These are phyloP conservation scores for Auriculariales sp. DNA, from an alignment of 768 basidiomycete genomes.

Conservation along the genomic window DNA sequence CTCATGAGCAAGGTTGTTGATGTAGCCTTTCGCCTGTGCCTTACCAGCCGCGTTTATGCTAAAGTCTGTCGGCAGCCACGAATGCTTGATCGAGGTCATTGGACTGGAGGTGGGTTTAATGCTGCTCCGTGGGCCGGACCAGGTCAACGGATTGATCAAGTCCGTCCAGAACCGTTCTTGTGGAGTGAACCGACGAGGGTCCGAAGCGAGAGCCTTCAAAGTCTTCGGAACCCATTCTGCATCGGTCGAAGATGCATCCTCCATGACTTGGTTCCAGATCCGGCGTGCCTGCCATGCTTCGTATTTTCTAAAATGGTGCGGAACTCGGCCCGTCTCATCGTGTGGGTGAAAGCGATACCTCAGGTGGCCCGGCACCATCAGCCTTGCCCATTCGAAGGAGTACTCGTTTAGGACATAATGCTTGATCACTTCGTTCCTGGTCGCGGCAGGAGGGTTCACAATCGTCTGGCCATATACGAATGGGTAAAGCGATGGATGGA, in stretches of 20 bases:
- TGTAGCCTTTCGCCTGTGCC: conserved; percentile 29
- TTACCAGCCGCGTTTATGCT: conserved; percentile 18
- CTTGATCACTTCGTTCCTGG: background rate
- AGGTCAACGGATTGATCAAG: background rate
- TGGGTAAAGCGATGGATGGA: conserved; percentile 14
- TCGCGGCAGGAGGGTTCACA: conserved; percentile 14
- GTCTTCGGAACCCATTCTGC: background rate
- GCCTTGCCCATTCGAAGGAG: background rate
- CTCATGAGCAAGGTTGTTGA: conserved; percentile 35
- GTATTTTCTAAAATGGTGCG: background rate
- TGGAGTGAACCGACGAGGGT: background rate
- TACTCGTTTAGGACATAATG: background rate
- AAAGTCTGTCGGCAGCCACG: conserved; percentile 31
- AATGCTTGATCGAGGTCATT: too few relatives aligned
- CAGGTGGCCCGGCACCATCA: too few relatives aligned
- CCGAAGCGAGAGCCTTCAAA: background rate
- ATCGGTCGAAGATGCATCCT: background rate
- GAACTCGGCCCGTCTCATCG: background rate
- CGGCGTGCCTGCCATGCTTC: background rate
- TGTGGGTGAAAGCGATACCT: background rate
- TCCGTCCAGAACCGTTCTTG: background rate
- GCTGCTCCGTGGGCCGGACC: too few relatives aligned
- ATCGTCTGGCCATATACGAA: conserved; percentile 13
- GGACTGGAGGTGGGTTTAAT: too few relatives aligned
- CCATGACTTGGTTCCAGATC: background rate